Evolutionary conservation across 106 monocot species (phyloP), one percentile per base, ranked within the genome.

Genomic region (Vanilla planifolia): DNA sequence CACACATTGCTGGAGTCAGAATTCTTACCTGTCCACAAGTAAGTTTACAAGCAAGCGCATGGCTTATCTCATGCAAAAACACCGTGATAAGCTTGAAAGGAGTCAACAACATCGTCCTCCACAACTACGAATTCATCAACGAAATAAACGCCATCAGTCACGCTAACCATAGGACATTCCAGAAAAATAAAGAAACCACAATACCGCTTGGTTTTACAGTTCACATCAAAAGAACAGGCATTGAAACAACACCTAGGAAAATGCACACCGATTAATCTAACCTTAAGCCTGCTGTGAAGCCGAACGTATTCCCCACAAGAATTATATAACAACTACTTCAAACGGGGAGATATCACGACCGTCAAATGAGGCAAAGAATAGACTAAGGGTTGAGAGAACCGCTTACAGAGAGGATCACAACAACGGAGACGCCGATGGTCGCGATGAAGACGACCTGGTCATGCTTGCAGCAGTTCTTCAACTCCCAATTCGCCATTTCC

Each of bases 31-130:
- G 71, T 6, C 94, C 94, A 55, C 94, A 95, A n/a, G 94, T 95
- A 20, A 89, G 69, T 40, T 86, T 95, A 61, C 94, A 95, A 36
- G 89, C 89, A 50, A 95, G 76, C 55, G 94, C 94, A 76, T 95
- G 94, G 62, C 89, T 95, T 4, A 68, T 72, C 60, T 95, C 94
- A 48, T 95, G 94, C 33, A 95, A 89, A 46, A 95, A 89, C 46
- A 95, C 94, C 8, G 94, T 89, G 40, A 95, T 95, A 24, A 95
- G 89, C 86, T 89, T 95, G 73, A 95, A 89, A 6, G 94, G 94
- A 8, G 85, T 95, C 34, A 89, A 55, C 44, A 89, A 45, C 35
- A 79, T 64, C 3, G 93, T 88, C 73, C 85, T 89, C 93, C 93
- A 93, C 60, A 93, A 48, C 93, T 93, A 55, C 72, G 75, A 74